Evolutionary conservation across 2,329 filamentous ascomycete species (phyloP).

Genomic region (Hypoxylon sp.): DNA sequence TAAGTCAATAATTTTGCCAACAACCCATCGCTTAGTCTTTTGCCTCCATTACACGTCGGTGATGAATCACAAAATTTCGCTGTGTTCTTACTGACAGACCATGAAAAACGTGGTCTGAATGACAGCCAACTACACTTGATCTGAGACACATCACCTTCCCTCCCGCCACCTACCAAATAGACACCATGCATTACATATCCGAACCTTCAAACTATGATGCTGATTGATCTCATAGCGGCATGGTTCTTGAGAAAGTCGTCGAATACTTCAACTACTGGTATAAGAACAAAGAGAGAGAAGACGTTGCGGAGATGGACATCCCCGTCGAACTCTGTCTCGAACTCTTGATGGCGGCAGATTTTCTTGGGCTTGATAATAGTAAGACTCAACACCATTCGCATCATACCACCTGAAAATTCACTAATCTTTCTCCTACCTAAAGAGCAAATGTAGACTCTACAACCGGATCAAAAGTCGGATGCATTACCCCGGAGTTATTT

Average conservation of each 20-base stretch:
- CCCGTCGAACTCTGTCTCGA: slow-evolving; percentile 84
- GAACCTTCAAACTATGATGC: not conserved
- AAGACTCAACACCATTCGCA: slow-evolving; percentile 48
- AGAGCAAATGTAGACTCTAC: slow-evolving; percentile 33
- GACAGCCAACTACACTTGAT: slow-evolving; percentile 75
- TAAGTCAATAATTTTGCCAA: slow-evolving; percentile 59
- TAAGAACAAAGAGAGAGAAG: slow-evolving; percentile 76
- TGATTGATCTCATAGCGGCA: slow-evolving; percentile 66
- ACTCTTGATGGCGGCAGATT: slow-evolving; percentile 83
- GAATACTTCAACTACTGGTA: slow-evolving; percentile 90
- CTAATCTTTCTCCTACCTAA: slow-evolving; percentile 21
- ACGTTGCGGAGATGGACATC: slow-evolving; percentile 86
- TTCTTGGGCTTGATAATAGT: slow-evolving; percentile 78
- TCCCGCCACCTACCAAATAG: not conserved
- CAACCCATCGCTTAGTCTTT: not conserved
- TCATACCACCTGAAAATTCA: slow-evolving; percentile 24
- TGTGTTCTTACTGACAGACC: slow-evolving; percentile 66
- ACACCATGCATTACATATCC: not conserved
- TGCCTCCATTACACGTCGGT: slow-evolving; percentile 39
- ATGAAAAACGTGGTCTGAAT: slow-evolving; percentile 61
- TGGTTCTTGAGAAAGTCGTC: slow-evolving; percentile 83
- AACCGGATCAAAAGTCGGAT: slow-evolving; percentile 1
- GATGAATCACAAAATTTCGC: slow-evolving; percentile 60
- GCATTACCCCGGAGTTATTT: not conserved
- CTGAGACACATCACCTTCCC: slow-evolving; percentile 61